phyloP scores from a whole-genome alignment of 2,329 filamentous ascomycete genomes.

The Daldinia sp. region DNA sequence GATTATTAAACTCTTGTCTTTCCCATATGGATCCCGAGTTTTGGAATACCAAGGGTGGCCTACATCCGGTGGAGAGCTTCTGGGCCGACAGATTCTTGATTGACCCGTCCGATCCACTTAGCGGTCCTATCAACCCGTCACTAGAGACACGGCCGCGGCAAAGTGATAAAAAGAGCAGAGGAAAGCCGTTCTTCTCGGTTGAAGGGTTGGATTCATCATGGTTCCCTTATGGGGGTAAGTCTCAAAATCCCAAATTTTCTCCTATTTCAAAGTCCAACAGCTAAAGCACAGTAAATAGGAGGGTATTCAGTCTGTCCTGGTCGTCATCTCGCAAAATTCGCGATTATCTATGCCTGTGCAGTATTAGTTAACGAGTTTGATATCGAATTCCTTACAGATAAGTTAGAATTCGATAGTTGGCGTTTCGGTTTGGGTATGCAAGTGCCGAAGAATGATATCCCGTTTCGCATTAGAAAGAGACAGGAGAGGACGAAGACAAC shows the following conservation, averaged over 20 bases:
- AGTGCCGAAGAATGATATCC: neutral
- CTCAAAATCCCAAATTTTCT: neutral
- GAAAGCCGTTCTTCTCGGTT: neutral
- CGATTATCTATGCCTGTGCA: neutral
- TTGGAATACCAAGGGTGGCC: constrained; percentile 37
- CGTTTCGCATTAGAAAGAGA: too few relatives aligned
- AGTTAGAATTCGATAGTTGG: neutral
- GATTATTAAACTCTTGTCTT: constrained; percentile 26
- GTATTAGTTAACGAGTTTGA: neutral
- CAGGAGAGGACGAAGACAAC: too few relatives aligned
- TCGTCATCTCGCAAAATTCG: neutral
- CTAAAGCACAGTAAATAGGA: neutral
- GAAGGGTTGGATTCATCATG: neutral
- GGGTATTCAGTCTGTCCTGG: neutral
- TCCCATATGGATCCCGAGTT: constrained; percentile 34
- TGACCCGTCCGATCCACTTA: constrained; percentile 31
- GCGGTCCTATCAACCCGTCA: constrained; percentile 27
- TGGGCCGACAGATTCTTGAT: constrained; percentile 39
- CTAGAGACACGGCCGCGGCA: neutral
- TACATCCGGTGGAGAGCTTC: constrained; percentile 33
- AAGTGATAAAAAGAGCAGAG: neutral
- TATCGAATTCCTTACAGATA: neutral
- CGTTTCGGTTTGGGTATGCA: neutral
- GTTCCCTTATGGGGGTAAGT: constrained; percentile 8
- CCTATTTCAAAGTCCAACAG: neutral